These are phyloP conservation scores for Taphrina flavorubra DNA, from an alignment of 1,139 yeast species.

Conservation along the genomic window DNA sequence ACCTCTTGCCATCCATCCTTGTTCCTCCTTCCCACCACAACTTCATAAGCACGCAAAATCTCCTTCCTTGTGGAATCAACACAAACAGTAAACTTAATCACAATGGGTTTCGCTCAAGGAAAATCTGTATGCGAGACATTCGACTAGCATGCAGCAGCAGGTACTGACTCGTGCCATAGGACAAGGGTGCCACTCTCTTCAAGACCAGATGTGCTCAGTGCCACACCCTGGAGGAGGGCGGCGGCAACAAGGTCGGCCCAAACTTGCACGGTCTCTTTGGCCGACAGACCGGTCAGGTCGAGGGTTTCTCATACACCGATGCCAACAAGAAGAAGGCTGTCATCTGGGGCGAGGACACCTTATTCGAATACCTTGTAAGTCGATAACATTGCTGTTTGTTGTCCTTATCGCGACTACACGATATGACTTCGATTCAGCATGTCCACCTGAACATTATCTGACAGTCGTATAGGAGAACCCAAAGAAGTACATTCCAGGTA, in stretches of 20 bases:
- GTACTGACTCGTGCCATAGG: slow-evolving; percentile 13
- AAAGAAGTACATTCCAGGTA: slow-evolving; percentile 99
- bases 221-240: slow-evolving; percentile 95
- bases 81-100: not conserved
- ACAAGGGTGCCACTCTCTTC: slow-evolving; percentile 95
- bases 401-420: too few species aligned
- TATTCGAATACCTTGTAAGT: slow-evolving; percentile 76
- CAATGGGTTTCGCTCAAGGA: slow-evolving; percentile 24
- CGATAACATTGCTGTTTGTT: not conserved
- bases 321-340: slow-evolving; percentile 98
- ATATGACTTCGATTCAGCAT: not conserved
- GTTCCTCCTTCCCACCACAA: not conserved
- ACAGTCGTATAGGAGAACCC: slow-evolving; percentile 73
- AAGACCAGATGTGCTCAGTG: slow-evolving; percentile 99
- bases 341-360: slow-evolving; percentile 81
- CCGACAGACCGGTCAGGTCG: slow-evolving; percentile 89
- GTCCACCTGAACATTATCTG: not conserved
- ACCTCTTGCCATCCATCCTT: not conserved
- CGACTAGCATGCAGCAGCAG: not conserved
- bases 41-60: slow-evolving; percentile 8
- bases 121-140: slow-evolving; percentile 7
- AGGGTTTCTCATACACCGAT: slow-evolving; percentile 93
- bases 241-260: slow-evolving; percentile 99
- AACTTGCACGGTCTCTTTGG: slow-evolving; percentile 90
- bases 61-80: not conserved